phyloP scores from a whole-genome alignment of 2,329 filamentous ascomycete genomes.

The Aureobasidium sp. region DNA sequence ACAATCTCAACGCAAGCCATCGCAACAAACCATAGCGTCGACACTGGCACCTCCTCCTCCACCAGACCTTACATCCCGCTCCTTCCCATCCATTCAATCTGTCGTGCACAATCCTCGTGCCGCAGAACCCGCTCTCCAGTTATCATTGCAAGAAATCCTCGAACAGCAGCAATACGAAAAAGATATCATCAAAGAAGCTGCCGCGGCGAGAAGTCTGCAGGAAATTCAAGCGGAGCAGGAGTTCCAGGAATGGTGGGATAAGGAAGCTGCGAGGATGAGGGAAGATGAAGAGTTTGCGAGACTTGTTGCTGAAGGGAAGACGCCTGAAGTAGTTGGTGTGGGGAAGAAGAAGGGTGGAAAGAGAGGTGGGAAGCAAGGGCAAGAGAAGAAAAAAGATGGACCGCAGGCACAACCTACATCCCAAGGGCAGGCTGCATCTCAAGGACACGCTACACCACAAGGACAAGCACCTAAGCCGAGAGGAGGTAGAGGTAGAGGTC shows the following conservation, averaged over 20 bases:
- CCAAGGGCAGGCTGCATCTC: neutral
- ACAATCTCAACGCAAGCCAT: conserved; percentile 22
- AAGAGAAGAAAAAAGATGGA: conserved; percentile 25
- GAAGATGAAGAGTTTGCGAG: conserved; percentile 29
- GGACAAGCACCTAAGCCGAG: neutral
- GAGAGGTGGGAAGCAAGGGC: conserved; percentile 24
- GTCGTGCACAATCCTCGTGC: conserved; percentile 64
- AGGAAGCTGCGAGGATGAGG: conserved; percentile 74
- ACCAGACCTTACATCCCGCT: conserved; percentile 37
- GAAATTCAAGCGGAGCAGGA: conserved; percentile 98
- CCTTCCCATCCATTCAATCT: conserved; percentile 45
- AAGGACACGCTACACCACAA: too few species aligned
- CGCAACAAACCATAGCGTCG: conserved; percentile 9
- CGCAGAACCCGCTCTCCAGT: conserved; percentile 69
- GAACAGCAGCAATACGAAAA: conserved; percentile 89
- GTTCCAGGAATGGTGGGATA: conserved; percentile 97
- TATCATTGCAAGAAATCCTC: conserved; percentile 90
- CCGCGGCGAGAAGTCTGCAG: conserved; percentile 86
- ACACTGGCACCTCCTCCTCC: conserved; percentile 25
- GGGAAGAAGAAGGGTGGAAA: conserved; percentile 27
- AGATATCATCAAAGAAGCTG: conserved; percentile 80
- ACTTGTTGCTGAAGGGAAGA: conserved; percentile 11
- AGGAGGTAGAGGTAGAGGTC: neutral
- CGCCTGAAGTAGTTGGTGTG: conserved; percentile 1
- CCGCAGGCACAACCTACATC: too few species aligned